These are phyloP conservation scores for Jimgerdemannia flammicorona DNA, from an alignment of 192 early-diverging fungal genomes.

Conservation along the genomic window DNA sequence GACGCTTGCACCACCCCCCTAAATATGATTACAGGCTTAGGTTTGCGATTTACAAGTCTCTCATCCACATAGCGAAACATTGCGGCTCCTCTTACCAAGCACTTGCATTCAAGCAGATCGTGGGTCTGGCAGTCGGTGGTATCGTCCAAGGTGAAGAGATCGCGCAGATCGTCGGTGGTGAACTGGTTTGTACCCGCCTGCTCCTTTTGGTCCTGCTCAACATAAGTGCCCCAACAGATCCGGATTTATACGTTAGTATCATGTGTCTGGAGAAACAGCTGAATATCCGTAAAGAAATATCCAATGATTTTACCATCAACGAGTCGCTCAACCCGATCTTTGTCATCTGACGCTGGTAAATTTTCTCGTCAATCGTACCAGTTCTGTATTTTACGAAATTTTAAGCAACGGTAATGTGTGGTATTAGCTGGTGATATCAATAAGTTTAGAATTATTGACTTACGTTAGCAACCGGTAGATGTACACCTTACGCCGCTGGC, in stretches of 20 bases:
- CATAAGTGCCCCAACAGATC: background rate
- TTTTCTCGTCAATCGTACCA: conserved; percentile 49
- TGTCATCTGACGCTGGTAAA: conserved; percentile 60
- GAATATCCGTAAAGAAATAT: too few species aligned
- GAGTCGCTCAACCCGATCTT: conserved; percentile 54
- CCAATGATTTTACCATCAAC: conserved; percentile 36
- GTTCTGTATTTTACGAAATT: conserved; percentile 1
- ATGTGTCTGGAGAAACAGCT: too few species aligned
- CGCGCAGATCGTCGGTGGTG: conserved; percentile 45
- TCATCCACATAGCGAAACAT: too few species aligned
- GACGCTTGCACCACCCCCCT: too few species aligned
- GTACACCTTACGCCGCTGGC: conserved; percentile 30
- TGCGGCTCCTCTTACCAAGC: conserved; percentile 12
- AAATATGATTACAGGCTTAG: too few species aligned
- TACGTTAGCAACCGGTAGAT: conserved; percentile 37
- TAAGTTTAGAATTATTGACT: background rate
- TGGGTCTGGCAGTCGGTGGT: conserved; percentile 52
- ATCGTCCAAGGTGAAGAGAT: conserved; percentile 54
- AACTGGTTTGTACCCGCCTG: conserved; percentile 44
- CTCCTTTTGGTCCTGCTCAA: conserved; percentile 24
- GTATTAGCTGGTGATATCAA: background rate
- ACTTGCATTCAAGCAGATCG: conserved; percentile 45
- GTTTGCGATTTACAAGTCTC: too few species aligned
- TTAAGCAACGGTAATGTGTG: too few species aligned
- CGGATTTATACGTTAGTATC: background rate